A percentile compares a stretch with the other conserved stretches of the same genome.
phyloP scores from a whole-genome alignment of 2,329 filamentous ascomycete genomes.

The Aureobasidium lini region DNA sequence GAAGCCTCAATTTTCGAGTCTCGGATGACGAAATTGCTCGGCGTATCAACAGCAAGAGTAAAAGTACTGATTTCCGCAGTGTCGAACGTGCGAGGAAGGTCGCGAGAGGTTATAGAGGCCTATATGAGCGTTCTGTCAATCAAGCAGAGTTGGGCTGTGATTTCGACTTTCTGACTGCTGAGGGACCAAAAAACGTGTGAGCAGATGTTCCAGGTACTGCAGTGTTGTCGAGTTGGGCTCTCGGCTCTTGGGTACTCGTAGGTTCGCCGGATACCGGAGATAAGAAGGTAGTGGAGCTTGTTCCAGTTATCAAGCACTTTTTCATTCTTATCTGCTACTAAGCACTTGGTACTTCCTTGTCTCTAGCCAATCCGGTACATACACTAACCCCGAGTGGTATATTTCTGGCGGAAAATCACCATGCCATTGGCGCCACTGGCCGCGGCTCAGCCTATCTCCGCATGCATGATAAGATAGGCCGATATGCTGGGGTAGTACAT shows the following conservation, averaged over 20 bases:
- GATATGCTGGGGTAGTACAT: background rate
- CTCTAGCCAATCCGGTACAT: too few relatives aligned
- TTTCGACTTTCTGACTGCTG: constrained; percentile 51
- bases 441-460: background rate
- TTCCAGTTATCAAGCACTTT: too few relatives aligned
- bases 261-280: too few relatives aligned
- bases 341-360: too few relatives aligned
- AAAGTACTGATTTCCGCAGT: background rate
- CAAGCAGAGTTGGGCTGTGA: constrained; percentile 53
- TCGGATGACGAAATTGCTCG: constrained; percentile 33
- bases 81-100: constrained; percentile 24
- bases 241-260: too few relatives aligned
- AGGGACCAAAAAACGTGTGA: background rate
- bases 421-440: too few relatives aligned
- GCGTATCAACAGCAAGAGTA: constrained; percentile 24
- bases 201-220: too few relatives aligned
- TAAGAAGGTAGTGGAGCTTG: too few relatives aligned
- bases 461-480: background rate
- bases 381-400: too few relatives aligned
- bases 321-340: too few relatives aligned
- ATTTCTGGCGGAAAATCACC: too few relatives aligned
- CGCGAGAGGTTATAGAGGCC: constrained; percentile 49
- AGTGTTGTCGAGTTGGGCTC: too few relatives aligned
- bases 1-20: constrained; percentile 36
- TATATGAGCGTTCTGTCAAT: constrained; percentile 54